phyloP scores from a whole-genome alignment of 2,329 filamentous ascomycete genomes.

The Anthostomella pinea region DNA sequence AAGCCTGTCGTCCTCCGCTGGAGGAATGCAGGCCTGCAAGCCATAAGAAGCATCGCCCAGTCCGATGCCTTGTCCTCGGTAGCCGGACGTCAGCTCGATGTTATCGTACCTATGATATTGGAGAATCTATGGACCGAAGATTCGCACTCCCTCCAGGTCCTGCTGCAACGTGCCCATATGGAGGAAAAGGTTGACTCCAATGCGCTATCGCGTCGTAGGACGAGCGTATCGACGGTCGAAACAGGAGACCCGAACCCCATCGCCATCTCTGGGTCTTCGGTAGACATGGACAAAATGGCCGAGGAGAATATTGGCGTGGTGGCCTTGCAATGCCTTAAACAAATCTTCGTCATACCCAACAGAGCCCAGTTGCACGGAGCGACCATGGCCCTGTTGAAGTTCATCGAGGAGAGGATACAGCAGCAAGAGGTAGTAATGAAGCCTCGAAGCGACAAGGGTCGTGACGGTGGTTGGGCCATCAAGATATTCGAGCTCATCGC shows the following conservation, averaged over 20 bases:
- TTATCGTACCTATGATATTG: slow-evolving; percentile 80
- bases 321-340: slow-evolving; percentile 81
- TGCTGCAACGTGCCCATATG: slow-evolving; percentile 65
- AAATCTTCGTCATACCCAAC: slow-evolving; percentile 80
- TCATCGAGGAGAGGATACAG: slow-evolving; percentile 61
- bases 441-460: slow-evolving; percentile 39
- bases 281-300: slow-evolving; percentile 83
- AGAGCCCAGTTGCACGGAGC: slow-evolving; percentile 76
- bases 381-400: slow-evolving; percentile 70
- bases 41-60: slow-evolving; percentile 76
- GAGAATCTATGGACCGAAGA: slow-evolving; percentile 80
- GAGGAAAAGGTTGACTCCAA: slow-evolving; percentile 69
- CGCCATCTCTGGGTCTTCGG: slow-evolving; percentile 75
- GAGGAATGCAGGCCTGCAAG: slow-evolving; percentile 70
- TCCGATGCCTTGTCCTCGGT: slow-evolving; percentile 77
- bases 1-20: slow-evolving; percentile 76
- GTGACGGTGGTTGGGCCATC: slow-evolving; percentile 71
- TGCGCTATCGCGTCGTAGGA: slow-evolving; percentile 61
- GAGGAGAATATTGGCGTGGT: slow-evolving; percentile 85
- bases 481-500: slow-evolving; percentile 77
- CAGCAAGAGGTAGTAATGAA: slow-evolving; percentile 54
- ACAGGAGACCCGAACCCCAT: slow-evolving; percentile 67
- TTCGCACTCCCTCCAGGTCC: slow-evolving; percentile 63
- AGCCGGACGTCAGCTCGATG: slow-evolving; percentile 70
- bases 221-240: slow-evolving; percentile 75